phyloP scores from a whole-genome alignment of 2,329 filamentous ascomycete genomes.

The Aspergillus fumigatus region DNA sequence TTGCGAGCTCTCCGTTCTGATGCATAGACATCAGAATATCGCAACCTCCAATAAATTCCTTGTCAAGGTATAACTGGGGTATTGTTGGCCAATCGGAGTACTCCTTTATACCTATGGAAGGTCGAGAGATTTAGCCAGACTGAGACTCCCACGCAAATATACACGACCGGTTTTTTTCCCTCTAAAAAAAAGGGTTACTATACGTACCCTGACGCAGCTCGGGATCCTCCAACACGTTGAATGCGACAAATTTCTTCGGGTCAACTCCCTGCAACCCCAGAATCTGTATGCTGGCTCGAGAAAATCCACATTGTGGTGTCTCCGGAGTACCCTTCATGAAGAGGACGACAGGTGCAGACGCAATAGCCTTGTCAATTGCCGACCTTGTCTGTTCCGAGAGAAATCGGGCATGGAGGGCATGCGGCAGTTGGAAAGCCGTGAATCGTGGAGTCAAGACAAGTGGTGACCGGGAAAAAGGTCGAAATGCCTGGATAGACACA shows the following conservation, averaged over 20 bases:
- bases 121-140: constrained; percentile 1
- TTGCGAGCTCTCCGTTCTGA: constrained; percentile 87
- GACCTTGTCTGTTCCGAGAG: constrained; percentile 74
- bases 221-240: constrained; percentile 91
- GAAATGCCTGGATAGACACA: constrained; percentile 21
- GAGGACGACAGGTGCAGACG: constrained; percentile 83
- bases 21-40: constrained; percentile 98
- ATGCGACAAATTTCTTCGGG: constrained; percentile 93
- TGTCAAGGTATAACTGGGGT: constrained; percentile 89
- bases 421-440: constrained; percentile 35
- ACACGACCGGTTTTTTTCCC: neutral
- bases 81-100: constrained; percentile 99
- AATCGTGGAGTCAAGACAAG: constrained; percentile 18
- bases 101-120: constrained; percentile 82
- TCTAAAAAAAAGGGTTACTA: neutral
- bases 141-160: neutral
- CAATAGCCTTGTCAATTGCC: constrained; percentile 87
- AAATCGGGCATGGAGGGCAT: constrained; percentile 49
- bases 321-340: constrained; percentile 99
- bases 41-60: constrained; percentile 96
- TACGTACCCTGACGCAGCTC: constrained; percentile 73
- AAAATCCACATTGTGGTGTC: constrained; percentile 94
- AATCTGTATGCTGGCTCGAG: constrained; percentile 89
- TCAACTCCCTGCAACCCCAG: constrained; percentile 92
- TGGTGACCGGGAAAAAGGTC: constrained; percentile 25